These are phyloP conservation scores for Byssochlamys sp. DNA, from an alignment of 2,329 filamentous ascomycete species.

Conservation along the genomic window DNA sequence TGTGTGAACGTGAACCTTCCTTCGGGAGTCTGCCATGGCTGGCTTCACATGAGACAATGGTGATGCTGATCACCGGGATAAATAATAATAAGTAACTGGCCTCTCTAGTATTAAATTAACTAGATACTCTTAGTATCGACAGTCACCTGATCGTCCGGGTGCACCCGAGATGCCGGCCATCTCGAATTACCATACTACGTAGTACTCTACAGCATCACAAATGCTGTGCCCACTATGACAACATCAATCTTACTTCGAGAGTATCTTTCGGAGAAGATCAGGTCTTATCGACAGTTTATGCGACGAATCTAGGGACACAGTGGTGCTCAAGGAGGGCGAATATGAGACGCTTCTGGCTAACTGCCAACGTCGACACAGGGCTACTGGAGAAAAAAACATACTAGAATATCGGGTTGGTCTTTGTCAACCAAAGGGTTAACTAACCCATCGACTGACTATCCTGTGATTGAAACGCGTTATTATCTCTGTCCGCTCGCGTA, in stretches of 20 bases:
- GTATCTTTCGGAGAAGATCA: too few relatives aligned
- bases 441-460: too few relatives aligned
- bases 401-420: too few relatives aligned
- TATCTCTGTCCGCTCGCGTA: background rate
- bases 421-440: too few relatives aligned
- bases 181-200: background rate
- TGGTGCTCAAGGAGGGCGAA: too few relatives aligned
- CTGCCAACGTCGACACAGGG: too few relatives aligned
- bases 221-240: background rate
- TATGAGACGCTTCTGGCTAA: too few relatives aligned
- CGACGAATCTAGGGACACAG: too few relatives aligned
- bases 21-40: background rate
- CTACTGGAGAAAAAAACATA: too few relatives aligned
- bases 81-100: background rate
- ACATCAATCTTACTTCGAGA: background rate
- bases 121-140: background rate
- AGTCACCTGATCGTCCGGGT: background rate
- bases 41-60: background rate
- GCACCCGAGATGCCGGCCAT: background rate
- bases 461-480: background rate
- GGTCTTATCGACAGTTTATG: too few relatives aligned
- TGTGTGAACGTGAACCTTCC: background rate
- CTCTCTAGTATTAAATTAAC: too few relatives aligned
- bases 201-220: background rate
- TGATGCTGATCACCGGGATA: background rate